Evolutionary conservation across 192 early-diverging fungal species (phyloP).

Genomic region (Linnemannia exigua): DNA sequence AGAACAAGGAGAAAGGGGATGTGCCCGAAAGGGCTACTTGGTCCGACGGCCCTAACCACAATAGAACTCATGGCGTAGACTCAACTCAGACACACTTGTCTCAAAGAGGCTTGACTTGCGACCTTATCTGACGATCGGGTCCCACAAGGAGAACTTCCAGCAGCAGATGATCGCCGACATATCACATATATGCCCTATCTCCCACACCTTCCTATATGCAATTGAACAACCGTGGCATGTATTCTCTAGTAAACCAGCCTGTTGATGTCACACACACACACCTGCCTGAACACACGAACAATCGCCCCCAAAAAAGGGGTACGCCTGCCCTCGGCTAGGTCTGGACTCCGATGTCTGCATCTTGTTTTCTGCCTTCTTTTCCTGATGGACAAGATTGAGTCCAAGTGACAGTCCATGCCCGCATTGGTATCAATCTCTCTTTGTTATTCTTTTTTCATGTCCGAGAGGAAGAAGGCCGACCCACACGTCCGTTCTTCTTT

Average conservation of each 20-base stretch:
- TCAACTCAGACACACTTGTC: background rate
- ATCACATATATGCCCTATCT: background rate
- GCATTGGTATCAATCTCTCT: background rate
- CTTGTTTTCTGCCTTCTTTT: background rate
- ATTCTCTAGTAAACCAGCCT: too few species aligned
- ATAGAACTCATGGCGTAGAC: background rate
- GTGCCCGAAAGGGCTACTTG: background rate
- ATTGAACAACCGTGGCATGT: too few species aligned
- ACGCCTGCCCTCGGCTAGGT: background rate
- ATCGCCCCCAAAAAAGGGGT: too few species aligned
- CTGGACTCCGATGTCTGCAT: constrained; percentile 2
- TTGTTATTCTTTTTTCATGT: background rate
- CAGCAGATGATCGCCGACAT: background rate
- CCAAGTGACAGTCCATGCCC: background rate
- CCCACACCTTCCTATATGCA: background rate
- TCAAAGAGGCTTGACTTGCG: background rate
- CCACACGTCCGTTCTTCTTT: background rate
- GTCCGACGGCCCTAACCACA: background rate
- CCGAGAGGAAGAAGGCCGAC: background rate
- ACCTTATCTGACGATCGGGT: background rate
- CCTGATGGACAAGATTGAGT: background rate
- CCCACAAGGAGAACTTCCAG: background rate
- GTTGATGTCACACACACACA: too few species aligned
- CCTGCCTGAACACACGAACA: too few species aligned
- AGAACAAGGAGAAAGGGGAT: background rate